A percentile compares a stretch with the other conserved stretches of the same genome.
phyloP scores from a whole-genome alignment of 1,284 basidiomycete species.

The Violaceomyces palustris region DNA sequence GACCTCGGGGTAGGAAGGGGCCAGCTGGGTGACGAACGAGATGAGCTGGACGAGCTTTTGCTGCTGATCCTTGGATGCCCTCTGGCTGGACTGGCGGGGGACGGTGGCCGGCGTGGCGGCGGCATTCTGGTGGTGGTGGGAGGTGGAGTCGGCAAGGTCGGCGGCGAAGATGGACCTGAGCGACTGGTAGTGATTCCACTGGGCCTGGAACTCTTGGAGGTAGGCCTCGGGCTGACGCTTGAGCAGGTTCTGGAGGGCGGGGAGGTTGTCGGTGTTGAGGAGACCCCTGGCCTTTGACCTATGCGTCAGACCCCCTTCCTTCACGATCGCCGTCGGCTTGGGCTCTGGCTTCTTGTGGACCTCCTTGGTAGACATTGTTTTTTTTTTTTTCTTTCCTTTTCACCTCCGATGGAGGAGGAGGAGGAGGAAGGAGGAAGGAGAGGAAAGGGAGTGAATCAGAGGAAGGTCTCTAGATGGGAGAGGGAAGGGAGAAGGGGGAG shows the following conservation, averaged over 20 bases:
- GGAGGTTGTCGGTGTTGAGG: conserved; percentile 57
- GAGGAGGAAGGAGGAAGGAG: too few relatives aligned
- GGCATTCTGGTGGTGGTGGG: too few relatives aligned
- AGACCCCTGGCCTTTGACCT: conserved; percentile 48
- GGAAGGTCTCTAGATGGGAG: too few relatives aligned
- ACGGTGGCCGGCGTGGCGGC: too few relatives aligned
- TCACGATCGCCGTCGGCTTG: conserved; percentile 33
- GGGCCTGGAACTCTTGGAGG: conserved; percentile 93
- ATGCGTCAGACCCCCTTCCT: conserved; percentile 41
- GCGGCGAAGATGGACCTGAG: conserved; percentile 72
- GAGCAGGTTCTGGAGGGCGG: conserved; percentile 85
- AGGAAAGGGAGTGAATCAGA: too few relatives aligned
- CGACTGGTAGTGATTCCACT: conserved; percentile 93
- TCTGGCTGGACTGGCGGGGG: too few relatives aligned
- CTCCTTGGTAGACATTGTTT: too few relatives aligned
- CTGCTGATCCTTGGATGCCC: conserved; percentile 40
- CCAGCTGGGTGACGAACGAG: conserved; percentile 60
- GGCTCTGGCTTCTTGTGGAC: too few relatives aligned
- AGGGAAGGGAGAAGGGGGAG: too few relatives aligned
- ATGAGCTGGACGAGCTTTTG: conserved; percentile 41
- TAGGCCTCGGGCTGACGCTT: conserved; percentile 84
- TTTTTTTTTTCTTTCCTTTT: too few relatives aligned
- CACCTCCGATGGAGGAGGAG: too few relatives aligned
- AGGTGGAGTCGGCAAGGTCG: conserved; percentile 35
- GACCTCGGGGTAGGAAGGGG: conserved; percentile 43